Evolutionary conservation across 2,329 filamentous ascomycete genomes (phyloP).

Genomic region (Lojkania enalia): DNA sequence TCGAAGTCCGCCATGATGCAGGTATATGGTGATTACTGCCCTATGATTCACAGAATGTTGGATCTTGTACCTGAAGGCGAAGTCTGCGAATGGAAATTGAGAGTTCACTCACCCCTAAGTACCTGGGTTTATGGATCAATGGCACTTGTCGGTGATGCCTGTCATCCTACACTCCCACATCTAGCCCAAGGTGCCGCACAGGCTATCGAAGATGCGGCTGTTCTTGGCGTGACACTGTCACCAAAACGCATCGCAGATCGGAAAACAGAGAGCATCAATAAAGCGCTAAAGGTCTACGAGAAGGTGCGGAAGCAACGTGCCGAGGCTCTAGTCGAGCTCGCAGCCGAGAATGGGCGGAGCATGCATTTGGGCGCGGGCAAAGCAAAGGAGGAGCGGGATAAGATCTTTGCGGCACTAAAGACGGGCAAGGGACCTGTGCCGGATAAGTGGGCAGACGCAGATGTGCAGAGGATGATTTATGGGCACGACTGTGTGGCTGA

Average conservation of each 20-base stretch:
- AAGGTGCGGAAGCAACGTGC: conserved; percentile 59
- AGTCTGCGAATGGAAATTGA: conserved; percentile 68
- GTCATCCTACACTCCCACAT: conserved; percentile 66
- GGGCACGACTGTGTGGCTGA: conserved; percentile 51
- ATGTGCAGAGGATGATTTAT: conserved; percentile 55
- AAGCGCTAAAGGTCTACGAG: conserved; percentile 61
- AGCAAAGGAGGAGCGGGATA: conserved; percentile 62
- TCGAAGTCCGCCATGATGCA: conserved; percentile 63
- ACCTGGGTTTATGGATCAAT: conserved; percentile 62
- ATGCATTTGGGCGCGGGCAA: conserved; percentile 62
- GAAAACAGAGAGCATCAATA: conserved; percentile 51
- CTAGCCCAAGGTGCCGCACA: conserved; percentile 67
- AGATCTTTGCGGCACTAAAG: conserved; percentile 55
- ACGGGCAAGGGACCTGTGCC: conserved; percentile 50
- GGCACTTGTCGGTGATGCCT: conserved; percentile 62
- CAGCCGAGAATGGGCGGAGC: conserved; percentile 57
- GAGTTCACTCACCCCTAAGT: conserved; percentile 63
- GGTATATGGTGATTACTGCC: conserved; percentile 64
- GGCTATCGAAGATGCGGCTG: conserved; percentile 66
- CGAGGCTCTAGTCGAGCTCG: conserved; percentile 60
- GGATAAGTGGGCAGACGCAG: conserved; percentile 57
- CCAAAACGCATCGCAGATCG: conserved; percentile 52
- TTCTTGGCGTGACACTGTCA: conserved; percentile 56
- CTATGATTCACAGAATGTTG: conserved; percentile 63
- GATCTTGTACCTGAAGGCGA: conserved; percentile 65